Base-by-base conservation (phyloP, 2,329 filamentous ascomycete species). In the Mycosphaerella sp. region DNA sequence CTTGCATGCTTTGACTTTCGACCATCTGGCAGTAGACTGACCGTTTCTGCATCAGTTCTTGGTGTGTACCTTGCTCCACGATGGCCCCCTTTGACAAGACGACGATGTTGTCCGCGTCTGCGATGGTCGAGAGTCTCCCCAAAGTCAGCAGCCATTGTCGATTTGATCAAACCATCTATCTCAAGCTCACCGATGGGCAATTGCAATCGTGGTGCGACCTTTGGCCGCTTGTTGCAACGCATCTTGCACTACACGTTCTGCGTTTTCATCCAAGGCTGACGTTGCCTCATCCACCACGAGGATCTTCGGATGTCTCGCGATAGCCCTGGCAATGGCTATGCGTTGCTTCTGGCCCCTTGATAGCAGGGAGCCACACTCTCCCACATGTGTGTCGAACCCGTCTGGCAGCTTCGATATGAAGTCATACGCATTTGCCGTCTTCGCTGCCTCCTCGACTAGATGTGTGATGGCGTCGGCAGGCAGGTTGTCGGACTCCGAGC, bases 251-350 rank as follows among this genome's bases (percentile, higher is more conserved):
- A 65, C 63, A 40, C 66, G 66, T 45, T 73, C 70, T 27, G 64
- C 68, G 45, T 68, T 66, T 2, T 68, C 67, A 52, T 73, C 71
- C 6, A 73, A 62, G n/a, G 70, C 68, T 30, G 66, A 66, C 5
- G 71, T 73, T 21, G 69, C 69, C 39, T 84, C 81, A 40, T 84
- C 81, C 2, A 84, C 69, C 9, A 84, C 71, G 75, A 41, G 85
- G 63, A 1, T 32, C 8, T 59, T 59, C 0, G 69, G 65, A 8
- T 68, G 62, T 10, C 68, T 68, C 6, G 73, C 59, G n/a, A 74
- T 55, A 1, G 69, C 70, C 6, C 71, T 52, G 6, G 72, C 72
- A 46, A 73, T 71, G 1, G 71, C 69, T 18, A 74, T 62, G 2
- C 71, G 67, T 53, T 73, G 71, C 39, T 65, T 55, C 50, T 73